Evolutionary conservation across 768 basidiomycete genomes (phyloP).

Genomic region (Podaxis sp.): DNA sequence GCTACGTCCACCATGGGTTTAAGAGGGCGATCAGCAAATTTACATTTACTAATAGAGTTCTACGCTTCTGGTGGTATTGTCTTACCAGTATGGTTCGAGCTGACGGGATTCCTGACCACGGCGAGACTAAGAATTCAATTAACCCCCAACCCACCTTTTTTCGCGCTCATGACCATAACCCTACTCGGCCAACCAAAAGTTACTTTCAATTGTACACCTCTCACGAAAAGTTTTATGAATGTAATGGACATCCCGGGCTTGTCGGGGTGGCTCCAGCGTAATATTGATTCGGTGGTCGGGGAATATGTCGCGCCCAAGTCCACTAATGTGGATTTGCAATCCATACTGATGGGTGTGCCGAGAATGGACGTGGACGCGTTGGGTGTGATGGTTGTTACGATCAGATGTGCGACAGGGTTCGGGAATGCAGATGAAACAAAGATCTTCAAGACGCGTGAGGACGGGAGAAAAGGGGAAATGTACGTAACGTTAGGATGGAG

Average conservation of each 20-base stretch:
- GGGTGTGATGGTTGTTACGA: conserved; percentile 62
- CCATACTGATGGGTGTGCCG: conserved; percentile 53
- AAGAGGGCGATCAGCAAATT: conserved; percentile 46
- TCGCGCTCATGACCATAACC: conserved; percentile 45
- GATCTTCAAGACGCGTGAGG: conserved; percentile 26
- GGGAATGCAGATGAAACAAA: conserved; percentile 33
- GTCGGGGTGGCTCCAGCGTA: conserved; percentile 61
- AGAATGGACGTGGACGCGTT: conserved; percentile 62
- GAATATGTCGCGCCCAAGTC: conserved; percentile 70
- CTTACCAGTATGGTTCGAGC: conserved; percentile 69
- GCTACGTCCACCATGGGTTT: conserved; percentile 28
- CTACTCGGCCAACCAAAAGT: conserved; percentile 69
- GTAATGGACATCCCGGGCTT: conserved; percentile 76
- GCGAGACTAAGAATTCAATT: conserved; percentile 67
- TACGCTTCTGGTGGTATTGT: conserved; percentile 42
- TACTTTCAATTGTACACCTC: conserved; percentile 59
- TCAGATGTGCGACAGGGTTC: conserved; percentile 56
- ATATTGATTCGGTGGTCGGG: conserved; percentile 57
- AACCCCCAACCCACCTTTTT: conserved; percentile 66
- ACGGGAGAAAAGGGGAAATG: conserved; percentile 35
- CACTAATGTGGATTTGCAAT: conserved; percentile 64
- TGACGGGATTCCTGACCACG: conserved; percentile 61
- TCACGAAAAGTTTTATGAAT: conserved; percentile 61
- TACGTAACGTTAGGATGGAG: conserved; percentile 68
- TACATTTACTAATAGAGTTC: conserved; percentile 68